Conservation (phyloP, 768 basidiomycete species). For the Phylloporus arenicola region DNA sequence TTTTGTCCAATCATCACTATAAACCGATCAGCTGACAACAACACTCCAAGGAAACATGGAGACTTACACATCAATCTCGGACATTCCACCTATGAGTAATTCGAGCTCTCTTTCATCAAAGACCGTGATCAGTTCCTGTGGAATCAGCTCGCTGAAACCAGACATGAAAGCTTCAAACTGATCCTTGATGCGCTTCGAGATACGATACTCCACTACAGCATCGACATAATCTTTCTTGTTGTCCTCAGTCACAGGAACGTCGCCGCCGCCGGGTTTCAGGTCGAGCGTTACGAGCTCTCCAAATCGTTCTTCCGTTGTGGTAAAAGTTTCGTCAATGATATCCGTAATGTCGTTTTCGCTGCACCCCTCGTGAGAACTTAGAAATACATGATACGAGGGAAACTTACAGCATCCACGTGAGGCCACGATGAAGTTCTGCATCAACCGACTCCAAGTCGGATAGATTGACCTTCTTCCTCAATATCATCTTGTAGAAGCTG, state of each 20-base stretch:
- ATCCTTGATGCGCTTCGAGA: slow-evolving; percentile 94
- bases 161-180: slow-evolving; percentile 99
- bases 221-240: slow-evolving; percentile 99
- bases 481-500: slow-evolving; percentile 99
- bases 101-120: slow-evolving; percentile 98
- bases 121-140: slow-evolving; percentile 95
- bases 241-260: slow-evolving; percentile 86
- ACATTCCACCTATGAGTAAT: slow-evolving; percentile 97
- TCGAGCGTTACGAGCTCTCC: slow-evolving; percentile 98
- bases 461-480: slow-evolving; percentile 94
- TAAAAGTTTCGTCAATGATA: slow-evolving; percentile 96
- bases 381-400: background rate
- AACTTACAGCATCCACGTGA: slow-evolving; percentile 98
- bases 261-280: slow-evolving; percentile 81
- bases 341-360: slow-evolving; percentile 99
- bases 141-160: slow-evolving; percentile 99
- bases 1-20: slow-evolving; percentile 95
- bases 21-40: background rate
- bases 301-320: slow-evolving; percentile 94
- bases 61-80: slow-evolving; percentile 95
- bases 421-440: slow-evolving; percentile 86
- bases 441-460: slow-evolving; percentile 96
- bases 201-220: slow-evolving; percentile 91
- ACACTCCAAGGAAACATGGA: background rate
- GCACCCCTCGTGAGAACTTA: slow-evolving; percentile 9